Evolutionary conservation across 495 filamentous ascomycete genomes (phyloP).

Genomic region (Astrocystis sublimbata): DNA sequence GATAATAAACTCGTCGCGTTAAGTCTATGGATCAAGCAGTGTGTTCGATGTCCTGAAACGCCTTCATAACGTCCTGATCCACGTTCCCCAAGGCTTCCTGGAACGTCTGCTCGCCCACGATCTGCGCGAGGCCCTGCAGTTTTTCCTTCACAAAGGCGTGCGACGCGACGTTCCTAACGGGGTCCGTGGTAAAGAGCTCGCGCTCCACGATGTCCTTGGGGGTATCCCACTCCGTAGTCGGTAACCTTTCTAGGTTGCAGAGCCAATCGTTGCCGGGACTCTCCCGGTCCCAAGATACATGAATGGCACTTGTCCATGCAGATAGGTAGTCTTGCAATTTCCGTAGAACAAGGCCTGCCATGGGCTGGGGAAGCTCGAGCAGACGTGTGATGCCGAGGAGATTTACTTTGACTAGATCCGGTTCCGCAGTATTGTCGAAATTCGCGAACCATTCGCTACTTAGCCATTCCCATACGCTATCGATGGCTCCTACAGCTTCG

Average conservation of each 20-base stretch:
- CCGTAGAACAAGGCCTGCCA: conserved; percentile 48
- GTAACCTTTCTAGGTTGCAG: conserved; percentile 68
- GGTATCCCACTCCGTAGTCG: conserved; percentile 67
- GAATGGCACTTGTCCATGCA: conserved; percentile 54
- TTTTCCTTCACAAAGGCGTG: conserved; percentile 69
- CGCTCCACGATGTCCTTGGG: conserved; percentile 55
- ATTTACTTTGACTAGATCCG: conserved; percentile 75
- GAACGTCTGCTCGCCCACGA: conserved; percentile 74
- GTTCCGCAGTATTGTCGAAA: conserved; percentile 77
- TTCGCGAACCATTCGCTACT: conserved; percentile 84
- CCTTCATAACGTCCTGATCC: conserved; percentile 72
- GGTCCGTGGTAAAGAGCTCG: conserved; percentile 62
- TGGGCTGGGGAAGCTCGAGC: conserved; percentile 61
- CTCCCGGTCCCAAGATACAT: conserved; percentile 38
- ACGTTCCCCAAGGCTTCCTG: conserved; percentile 84
- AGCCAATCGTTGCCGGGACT: conserved; percentile 41
- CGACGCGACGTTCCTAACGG: conserved; percentile 69
- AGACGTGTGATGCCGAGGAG: conserved; percentile 79
- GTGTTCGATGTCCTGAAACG: conserved; percentile 51
- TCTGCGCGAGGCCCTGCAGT: conserved; percentile 64
- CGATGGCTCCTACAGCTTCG: conserved; percentile 37
- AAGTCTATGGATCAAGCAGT: background rate
- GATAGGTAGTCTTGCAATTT: conserved; percentile 54
- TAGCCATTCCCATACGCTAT: conserved; percentile 69
- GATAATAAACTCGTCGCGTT: no score